A percentile compares a stretch with the other conserved stretches of the same genome.
phyloP scores from a whole-genome alignment of 2,329 filamentous ascomycete genomes.

The Teratosphaeria pseudoeucalypti region DNA sequence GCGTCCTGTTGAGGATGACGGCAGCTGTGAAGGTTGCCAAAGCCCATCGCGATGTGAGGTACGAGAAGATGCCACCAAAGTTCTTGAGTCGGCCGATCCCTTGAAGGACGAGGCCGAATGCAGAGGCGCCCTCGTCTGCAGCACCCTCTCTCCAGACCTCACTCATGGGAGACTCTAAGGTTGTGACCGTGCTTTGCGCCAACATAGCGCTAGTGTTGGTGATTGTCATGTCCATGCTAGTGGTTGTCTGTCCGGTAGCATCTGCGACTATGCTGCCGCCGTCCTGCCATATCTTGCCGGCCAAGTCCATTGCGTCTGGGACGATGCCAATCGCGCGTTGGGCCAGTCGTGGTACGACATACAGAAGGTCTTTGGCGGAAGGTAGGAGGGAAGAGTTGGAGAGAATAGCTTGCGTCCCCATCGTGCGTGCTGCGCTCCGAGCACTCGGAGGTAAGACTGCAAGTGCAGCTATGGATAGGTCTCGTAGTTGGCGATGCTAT shows the following conservation, averaged over 20 bases:
- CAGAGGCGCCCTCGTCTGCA: conserved; percentile 14
- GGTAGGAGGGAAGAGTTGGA: conserved; percentile 34
- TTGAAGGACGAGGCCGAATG: conserved; percentile 18
- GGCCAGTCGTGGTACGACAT: conserved; percentile 60
- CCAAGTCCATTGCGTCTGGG: conserved; percentile 49
- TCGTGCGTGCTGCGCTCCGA: not conserved
- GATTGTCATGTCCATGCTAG: conserved; percentile 27
- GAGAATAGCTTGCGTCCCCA: conserved; percentile 1
- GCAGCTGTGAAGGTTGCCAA: conserved; percentile 78
- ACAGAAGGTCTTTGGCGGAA: conserved; percentile 57
- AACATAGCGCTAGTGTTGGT: conserved; percentile 29
- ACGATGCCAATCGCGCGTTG: conserved; percentile 54
- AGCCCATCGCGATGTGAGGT: conserved; percentile 86
- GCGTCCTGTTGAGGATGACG: conserved; percentile 78
- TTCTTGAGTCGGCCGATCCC: conserved; percentile 39
- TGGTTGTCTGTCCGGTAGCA: conserved; percentile 39
- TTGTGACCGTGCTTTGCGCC: conserved; percentile 33
- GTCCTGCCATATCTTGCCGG: conserved; percentile 37
- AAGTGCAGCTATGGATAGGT: not conserved
- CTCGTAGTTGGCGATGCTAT: not conserved
- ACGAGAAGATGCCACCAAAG: conserved; percentile 78
- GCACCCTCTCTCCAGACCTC: conserved; percentile 16
- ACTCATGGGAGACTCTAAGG: conserved; percentile 15
- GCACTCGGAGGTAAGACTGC: not conserved
- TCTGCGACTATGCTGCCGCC: conserved; percentile 52